Evolutionary conservation across 164 flowering plant genomes (phyloP).

Genomic region (Aristolochia fimbriata): DNA sequence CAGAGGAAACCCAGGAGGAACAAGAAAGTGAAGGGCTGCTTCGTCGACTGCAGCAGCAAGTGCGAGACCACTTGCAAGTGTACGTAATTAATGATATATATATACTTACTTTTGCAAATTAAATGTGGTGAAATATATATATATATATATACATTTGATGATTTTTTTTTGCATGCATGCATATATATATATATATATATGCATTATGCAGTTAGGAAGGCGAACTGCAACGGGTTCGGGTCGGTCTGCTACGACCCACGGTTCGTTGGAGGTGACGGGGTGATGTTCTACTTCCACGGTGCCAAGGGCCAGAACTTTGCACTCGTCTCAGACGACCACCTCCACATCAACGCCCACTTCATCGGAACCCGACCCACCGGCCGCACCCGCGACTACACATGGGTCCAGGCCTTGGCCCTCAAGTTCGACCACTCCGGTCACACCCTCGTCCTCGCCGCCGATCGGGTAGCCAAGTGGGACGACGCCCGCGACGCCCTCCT

Average conservation of each 20-base stretch:
- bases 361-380: constrained; percentile 52
- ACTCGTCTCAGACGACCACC: constrained; percentile 45
- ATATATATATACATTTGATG: neutral
- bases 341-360: constrained; percentile 58
- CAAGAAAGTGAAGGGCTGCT: constrained; percentile 50
- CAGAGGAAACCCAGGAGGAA: constrained; percentile 44
- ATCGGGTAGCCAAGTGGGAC: constrained; percentile 47
- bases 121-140: no score
- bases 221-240: constrained; percentile 60
- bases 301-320: constrained; percentile 54
- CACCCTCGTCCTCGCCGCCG: constrained; percentile 46
- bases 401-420: constrained; percentile 61
- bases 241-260: constrained; percentile 61
- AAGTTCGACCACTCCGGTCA: constrained; percentile 62
- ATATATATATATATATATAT: no score
- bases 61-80: constrained; percentile 62
- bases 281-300: constrained; percentile 75
- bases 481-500: constrained; percentile 39
- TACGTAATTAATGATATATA: no score
- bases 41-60: constrained; percentile 47
- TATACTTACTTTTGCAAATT: no score
- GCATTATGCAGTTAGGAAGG: constrained; percentile 21
- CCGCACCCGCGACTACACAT: constrained; percentile 58
- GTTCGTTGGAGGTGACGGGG: constrained; percentile 72
- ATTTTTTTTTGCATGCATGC: no score